Conservation (phyloP, 2,329 filamentous ascomycete genomes). For the Penicillium sp. region DNA sequence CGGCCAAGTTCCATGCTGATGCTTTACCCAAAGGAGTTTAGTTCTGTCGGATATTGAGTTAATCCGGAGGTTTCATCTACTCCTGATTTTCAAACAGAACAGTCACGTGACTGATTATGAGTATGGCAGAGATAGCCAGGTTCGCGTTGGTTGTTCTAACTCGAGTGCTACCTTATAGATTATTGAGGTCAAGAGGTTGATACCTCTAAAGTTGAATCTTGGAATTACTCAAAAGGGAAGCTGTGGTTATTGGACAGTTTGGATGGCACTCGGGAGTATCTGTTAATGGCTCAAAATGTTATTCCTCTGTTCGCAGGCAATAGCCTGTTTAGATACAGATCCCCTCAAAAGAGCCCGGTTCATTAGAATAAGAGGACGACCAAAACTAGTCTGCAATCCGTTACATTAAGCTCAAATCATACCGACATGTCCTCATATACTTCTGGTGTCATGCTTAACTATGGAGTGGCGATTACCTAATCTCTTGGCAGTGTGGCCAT, state of each 20-base stretch:
- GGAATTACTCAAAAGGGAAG: neutral
- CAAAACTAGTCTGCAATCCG: no score
- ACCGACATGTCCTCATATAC: neutral
- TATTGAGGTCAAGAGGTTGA: no score
- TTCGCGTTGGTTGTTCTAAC: neutral
- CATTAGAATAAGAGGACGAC: neutral
- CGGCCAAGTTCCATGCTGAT: constrained; percentile 37
- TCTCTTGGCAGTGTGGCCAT: neutral
- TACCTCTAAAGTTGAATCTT: no score
- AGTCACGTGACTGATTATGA: neutral
- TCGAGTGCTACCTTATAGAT: neutral
- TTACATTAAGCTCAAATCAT: no score
- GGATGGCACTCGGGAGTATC: neutral
- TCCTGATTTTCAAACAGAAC: neutral
- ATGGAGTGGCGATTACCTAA: neutral
- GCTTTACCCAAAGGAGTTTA: constrained; percentile 35
- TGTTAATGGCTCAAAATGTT: neutral
- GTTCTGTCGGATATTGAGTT: constrained; percentile 16
- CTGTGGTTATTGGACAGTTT: neutral
- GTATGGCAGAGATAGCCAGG: neutral
- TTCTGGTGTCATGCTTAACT: neutral
- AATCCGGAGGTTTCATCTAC: neutral
- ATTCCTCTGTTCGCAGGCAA: neutral
- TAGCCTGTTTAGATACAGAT: neutral
- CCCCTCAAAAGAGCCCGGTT: neutral